Conservation (phyloP, 2,329 filamentous ascomycete species). For the Pseudocercospora pini-densiflorae region DNA sequence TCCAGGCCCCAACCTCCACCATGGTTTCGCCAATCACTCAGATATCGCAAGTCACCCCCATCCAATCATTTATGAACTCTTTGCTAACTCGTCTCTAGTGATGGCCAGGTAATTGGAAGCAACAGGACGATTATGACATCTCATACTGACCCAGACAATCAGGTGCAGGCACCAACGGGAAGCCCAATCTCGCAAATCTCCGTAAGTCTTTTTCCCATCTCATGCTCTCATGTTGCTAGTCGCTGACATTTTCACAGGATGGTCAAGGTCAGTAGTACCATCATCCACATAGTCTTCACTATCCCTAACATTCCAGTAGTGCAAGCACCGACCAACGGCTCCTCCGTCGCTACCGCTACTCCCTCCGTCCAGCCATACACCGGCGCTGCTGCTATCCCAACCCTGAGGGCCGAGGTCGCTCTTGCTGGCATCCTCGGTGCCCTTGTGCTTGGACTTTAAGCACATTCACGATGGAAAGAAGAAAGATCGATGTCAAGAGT, state of each 20-base stretch:
- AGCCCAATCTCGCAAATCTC: constrained; percentile 34
- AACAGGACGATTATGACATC: background rate
- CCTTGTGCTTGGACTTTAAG: constrained; percentile 27
- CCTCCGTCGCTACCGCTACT: constrained; percentile 21
- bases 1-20: constrained; percentile 20
- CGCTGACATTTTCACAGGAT: too few species aligned
- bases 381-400: constrained; percentile 36
- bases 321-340: constrained; percentile 27
- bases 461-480: too few species aligned
- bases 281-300: too few species aligned
- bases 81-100: too few species aligned
- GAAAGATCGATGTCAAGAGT: too few species aligned
- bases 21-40: constrained; percentile 28
- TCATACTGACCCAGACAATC: constrained; percentile 45
- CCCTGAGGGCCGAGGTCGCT: constrained; percentile 33
- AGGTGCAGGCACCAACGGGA: constrained; percentile 35
- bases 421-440: constrained; percentile 38
- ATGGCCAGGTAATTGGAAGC: too few species aligned
- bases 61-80: too few species aligned
- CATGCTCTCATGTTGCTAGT: too few species aligned
- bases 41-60: constrained; percentile 6
- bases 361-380: constrained; percentile 34
- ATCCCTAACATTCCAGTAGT: too few species aligned
- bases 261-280: too few species aligned
- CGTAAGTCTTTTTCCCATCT: too few species aligned